A percentile compares a stretch with the other conserved stretches of the same genome.
phyloP scores from a whole-genome alignment of 2,329 filamentous ascomycete genomes.

The Colletotrichum truncatum region DNA sequence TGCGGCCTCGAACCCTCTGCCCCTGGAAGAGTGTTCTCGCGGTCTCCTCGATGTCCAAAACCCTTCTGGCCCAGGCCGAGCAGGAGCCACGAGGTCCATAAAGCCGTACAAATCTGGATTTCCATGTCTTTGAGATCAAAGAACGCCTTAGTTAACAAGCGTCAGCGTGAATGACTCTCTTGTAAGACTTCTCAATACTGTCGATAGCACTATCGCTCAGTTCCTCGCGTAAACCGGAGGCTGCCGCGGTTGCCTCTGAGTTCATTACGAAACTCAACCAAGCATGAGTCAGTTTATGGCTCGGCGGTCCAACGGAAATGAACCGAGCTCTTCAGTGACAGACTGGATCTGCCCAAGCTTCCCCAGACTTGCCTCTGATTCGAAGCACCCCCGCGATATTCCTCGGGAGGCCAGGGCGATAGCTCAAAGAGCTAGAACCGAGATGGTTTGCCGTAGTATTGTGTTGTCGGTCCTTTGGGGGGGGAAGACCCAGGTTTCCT shows the following conservation, averaged over 20 bases:
- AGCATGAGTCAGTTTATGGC: conserved; percentile 19
- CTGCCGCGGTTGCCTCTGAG: background rate
- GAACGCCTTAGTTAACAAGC: background rate
- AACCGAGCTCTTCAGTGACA: conserved; percentile 23
- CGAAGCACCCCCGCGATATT: conserved; percentile 20
- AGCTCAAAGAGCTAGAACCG: conserved; percentile 7
- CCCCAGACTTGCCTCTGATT: conserved; percentile 24
- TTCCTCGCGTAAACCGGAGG: conserved; percentile 5
- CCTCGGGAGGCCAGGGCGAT: conserved; percentile 8
- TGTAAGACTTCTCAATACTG: conserved; percentile 6
- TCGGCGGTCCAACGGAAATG: conserved; percentile 27
- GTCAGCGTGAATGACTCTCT: background rate
- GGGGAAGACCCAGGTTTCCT: conserved; percentile 24
- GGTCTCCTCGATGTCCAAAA: background rate
- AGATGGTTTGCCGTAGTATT: background rate
- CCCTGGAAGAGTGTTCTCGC: background rate
- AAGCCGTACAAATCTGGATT: background rate
- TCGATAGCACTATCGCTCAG: conserved; percentile 13
- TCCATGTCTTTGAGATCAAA: background rate
- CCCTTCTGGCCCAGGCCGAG: background rate
- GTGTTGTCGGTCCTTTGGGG: conserved; percentile 17
- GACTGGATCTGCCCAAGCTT: conserved; percentile 28
- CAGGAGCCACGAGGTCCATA: background rate
- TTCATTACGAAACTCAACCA: conserved; percentile 9
- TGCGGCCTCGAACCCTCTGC: background rate